Evolutionary conservation across 371 early-diverging fungal genomes (phyloP).

Genomic region (Rhizopus delemar): DNA sequence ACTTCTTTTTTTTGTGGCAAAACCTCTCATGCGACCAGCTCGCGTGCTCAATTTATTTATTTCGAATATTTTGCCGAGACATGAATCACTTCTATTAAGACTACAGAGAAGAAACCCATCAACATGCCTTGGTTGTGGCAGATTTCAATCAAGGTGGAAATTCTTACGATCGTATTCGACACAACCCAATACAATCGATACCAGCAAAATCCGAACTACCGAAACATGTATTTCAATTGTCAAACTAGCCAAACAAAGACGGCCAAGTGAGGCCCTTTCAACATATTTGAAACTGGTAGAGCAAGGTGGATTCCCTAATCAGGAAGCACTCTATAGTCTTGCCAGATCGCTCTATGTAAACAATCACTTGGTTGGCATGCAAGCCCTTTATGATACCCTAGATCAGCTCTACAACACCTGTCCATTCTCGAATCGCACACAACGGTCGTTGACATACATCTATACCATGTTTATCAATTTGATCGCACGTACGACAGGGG

Average conservation of each 20-base stretch:
- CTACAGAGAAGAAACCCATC: neutral
- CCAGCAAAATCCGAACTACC: constrained; percentile 10
- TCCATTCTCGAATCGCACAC: neutral
- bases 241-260: constrained; percentile 15
- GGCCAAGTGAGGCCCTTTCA: constrained; percentile 21
- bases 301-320: constrained; percentile 21
- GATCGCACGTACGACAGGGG: constrained; percentile 14
- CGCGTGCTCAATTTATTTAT: constrained; percentile 20
- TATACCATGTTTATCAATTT: constrained; percentile 33
- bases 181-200: neutral
- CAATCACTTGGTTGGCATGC: constrained; percentile 20
- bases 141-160: constrained; percentile 3
- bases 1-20: neutral
- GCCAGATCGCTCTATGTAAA: constrained; percentile 14
- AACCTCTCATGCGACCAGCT: constrained; percentile 21
- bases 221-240: constrained; percentile 26
- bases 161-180: neutral
- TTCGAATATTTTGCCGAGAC: constrained; percentile 4
- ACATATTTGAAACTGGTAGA: constrained; percentile 17
- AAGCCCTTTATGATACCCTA: constrained; percentile 25
- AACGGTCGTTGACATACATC: constrained; percentile 18
- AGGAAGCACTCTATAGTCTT: constrained; percentile 26
- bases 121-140: constrained; percentile 17
- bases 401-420: constrained; percentile 5
- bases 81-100: neutral